Conservation (phyloP, 2,329 filamentous ascomycete genomes). For the Pochonia chlamydosporia region DNA sequence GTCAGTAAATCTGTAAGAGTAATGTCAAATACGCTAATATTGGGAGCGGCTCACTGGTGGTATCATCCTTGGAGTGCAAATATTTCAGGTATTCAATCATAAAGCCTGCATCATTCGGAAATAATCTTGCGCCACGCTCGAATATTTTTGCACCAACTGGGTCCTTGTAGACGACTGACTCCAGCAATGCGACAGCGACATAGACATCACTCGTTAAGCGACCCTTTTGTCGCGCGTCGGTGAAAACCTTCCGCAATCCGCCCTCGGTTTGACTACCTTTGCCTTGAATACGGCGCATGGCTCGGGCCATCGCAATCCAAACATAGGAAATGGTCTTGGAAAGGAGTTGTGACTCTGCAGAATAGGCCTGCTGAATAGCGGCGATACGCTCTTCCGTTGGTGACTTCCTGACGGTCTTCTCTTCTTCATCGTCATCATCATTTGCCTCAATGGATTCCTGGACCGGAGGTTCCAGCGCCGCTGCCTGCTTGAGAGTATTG, state of each 20-base stretch:
- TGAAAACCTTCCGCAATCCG: constrained; percentile 83
- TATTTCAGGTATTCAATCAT: constrained; percentile 96
- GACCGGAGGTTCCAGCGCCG: constrained; percentile 29
- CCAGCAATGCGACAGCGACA: constrained; percentile 84
- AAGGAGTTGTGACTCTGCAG: constrained; percentile 67
- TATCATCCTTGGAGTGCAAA: constrained; percentile 84
- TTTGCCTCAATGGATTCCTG: constrained; percentile 36
- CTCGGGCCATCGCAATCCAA: constrained; percentile 91
- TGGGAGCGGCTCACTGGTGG: constrained; percentile 65
- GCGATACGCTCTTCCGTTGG: constrained; percentile 60
- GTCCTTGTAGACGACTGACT: constrained; percentile 95
- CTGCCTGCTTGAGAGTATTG: constrained; percentile 49
- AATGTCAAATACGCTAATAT: background rate
- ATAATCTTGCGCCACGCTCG: constrained; percentile 86
- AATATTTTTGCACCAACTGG: constrained; percentile 91
- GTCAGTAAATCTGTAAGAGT: constrained; percentile 13
- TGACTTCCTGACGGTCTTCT: constrained; percentile 38
- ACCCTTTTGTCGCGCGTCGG: constrained; percentile 79
- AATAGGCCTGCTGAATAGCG: constrained; percentile 60
- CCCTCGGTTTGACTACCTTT: constrained; percentile 61
- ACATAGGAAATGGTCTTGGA: constrained; percentile 84
- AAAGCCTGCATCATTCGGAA: constrained; percentile 89
- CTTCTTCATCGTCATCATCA: constrained; percentile 46
- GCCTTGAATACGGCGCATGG: constrained; percentile 91
- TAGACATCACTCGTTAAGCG: constrained; percentile 93